Percentiles rank a stretch among this genome's conserved stretches.
Evolutionary conservation across 2,329 filamentous ascomycete species (phyloP).

Genomic region (Mollisia scopiformis): DNA sequence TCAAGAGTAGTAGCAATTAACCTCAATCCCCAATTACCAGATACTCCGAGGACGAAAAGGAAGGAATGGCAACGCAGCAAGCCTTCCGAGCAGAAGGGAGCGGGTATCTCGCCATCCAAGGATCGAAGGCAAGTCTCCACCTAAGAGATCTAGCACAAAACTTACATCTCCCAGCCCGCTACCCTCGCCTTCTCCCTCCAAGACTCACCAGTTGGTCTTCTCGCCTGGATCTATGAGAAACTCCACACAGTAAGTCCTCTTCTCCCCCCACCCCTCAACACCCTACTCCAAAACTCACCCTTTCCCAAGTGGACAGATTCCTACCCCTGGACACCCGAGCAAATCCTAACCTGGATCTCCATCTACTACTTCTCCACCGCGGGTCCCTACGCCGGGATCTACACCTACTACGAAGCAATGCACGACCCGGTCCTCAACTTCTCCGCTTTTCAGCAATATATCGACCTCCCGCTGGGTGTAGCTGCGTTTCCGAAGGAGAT

Average conservation of each 20-base stretch:
- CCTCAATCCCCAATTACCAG: no score
- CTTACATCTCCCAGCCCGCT: slow-evolving; percentile 59
- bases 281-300: background rate
- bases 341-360: slow-evolving; percentile 73
- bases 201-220: slow-evolving; percentile 69
- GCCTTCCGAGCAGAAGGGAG: slow-evolving; percentile 2
- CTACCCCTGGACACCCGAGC: slow-evolving; percentile 75
- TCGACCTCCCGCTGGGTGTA: slow-evolving; percentile 51
- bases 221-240: slow-evolving; percentile 83
- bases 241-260: slow-evolving; percentile 49
- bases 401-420: slow-evolving; percentile 72
- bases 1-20: no score
- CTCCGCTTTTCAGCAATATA: slow-evolving; percentile 7
- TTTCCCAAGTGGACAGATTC: slow-evolving; percentile 67
- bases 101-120: slow-evolving; percentile 39
- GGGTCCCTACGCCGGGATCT: slow-evolving; percentile 65
- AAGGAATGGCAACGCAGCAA: slow-evolving; percentile 2
- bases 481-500: slow-evolving; percentile 62
- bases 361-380: slow-evolving; percentile 73
- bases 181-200: slow-evolving; percentile 70
- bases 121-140: slow-evolving; percentile 17
- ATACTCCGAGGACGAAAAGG: slow-evolving; percentile 4
- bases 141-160: background rate
- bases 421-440: slow-evolving; percentile 39
- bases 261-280: background rate